Evolutionary conservation across 2,329 filamentous ascomycete species (phyloP).

Genomic region (Lasiodiplodia gonubiensis): DNA sequence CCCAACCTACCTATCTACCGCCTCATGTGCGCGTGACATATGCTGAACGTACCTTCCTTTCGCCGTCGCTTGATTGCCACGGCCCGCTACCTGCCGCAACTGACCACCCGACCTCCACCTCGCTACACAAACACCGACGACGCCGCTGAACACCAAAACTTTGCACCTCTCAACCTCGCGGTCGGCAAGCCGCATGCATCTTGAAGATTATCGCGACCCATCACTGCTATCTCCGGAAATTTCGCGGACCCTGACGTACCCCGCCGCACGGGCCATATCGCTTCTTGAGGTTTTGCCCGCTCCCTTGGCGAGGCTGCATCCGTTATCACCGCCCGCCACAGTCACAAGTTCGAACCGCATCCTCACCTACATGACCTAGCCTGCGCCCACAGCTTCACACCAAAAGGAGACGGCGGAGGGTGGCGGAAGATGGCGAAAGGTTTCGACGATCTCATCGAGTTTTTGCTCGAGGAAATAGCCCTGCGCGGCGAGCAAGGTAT

Average conservation of each 20-base stretch:
- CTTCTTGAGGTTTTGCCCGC: slow-evolving; percentile 10
- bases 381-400: slow-evolving; percentile 2
- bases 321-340: slow-evolving; percentile 22
- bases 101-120: neutral
- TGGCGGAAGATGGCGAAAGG: slow-evolving; percentile 39
- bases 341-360: slow-evolving; percentile 24
- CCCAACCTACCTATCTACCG: too few species aligned
- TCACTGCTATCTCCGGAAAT: slow-evolving; percentile 3
- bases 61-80: neutral
- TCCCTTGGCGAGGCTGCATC: slow-evolving; percentile 14
- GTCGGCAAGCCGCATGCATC: neutral
- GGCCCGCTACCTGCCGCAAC: neutral
- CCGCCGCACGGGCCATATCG: slow-evolving; percentile 17
- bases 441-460: slow-evolving; percentile 63
- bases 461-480: slow-evolving; percentile 64
- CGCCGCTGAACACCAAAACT: neutral
- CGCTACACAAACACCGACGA: neutral
- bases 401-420: slow-evolving; percentile 15
- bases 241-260: slow-evolving; percentile 7
- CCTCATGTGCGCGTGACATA: neutral
- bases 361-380: slow-evolving; percentile 25
- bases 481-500: slow-evolving; percentile 64
- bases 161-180: neutral
- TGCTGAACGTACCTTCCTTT: neutral
- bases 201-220: neutral